Evolutionary conservation across 345 rosid species (phyloP).

Genomic region (Streptanthus diversifolius): DNA sequence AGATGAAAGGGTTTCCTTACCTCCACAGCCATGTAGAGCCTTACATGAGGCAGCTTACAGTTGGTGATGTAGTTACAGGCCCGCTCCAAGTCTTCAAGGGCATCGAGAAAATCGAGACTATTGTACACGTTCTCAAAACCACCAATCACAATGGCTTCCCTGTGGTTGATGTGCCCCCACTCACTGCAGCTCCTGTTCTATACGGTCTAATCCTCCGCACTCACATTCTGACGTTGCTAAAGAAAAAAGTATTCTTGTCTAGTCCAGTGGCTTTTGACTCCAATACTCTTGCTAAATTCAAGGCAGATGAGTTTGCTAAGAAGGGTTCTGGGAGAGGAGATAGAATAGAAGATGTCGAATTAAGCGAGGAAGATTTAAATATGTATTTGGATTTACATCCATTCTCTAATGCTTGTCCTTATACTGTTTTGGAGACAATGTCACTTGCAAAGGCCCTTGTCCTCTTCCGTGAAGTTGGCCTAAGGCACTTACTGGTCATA

Average conservation of each 20-base stretch:
- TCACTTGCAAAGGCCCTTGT: constrained; percentile 81
- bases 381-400: constrained; percentile 87
- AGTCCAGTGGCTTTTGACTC: constrained; percentile 37
- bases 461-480: constrained; percentile 83
- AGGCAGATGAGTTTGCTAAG: constrained; percentile 70
- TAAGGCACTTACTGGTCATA: constrained; percentile 81
- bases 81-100: constrained; percentile 73
- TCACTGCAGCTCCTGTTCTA: constrained; percentile 46
- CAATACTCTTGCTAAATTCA: constrained; percentile 45
- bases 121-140: constrained; percentile 67
- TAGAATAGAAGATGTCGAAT: constrained; percentile 59
- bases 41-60: constrained; percentile 87
- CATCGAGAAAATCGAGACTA: constrained; percentile 67
- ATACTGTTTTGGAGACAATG: constrained; percentile 92
- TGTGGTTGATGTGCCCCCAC: constrained; percentile 63
- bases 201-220: constrained; percentile 76
- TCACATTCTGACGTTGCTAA: constrained; percentile 67
- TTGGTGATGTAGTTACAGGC: constrained; percentile 72
- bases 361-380: constrained; percentile 77
- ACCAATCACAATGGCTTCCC: constrained; percentile 86
- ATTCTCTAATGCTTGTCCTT: constrained; percentile 86
- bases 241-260: constrained; percentile 60
- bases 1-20: constrained; percentile 85
- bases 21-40: constrained; percentile 79
- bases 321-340: constrained; percentile 61